A percentile compares a stretch with the other conserved stretches of the same genome.
Evolutionary conservation across 2,329 filamentous ascomycete genomes (phyloP).

Genomic region (Xylaria arbuscula): DNA sequence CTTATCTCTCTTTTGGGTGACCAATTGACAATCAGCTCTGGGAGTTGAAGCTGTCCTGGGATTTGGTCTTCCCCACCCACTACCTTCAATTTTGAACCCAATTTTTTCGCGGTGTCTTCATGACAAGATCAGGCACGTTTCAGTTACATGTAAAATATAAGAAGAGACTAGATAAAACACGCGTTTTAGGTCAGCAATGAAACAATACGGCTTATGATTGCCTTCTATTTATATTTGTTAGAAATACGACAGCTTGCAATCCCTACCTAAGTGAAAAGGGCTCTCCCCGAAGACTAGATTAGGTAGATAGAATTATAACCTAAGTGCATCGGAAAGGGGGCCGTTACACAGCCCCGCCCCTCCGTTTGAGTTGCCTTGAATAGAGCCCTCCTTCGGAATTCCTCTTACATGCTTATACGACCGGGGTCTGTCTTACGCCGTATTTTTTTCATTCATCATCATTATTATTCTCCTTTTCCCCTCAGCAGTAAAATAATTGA

Average conservation of each 20-base stretch:
- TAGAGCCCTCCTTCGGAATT: slow-evolving; percentile 6
- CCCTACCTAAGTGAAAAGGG: neutral
- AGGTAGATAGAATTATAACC: neutral
- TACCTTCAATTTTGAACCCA: neutral
- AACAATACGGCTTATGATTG: slow-evolving; percentile 19
- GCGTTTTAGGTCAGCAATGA: slow-evolving; percentile 41
- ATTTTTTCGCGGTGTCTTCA: slow-evolving; percentile 20
- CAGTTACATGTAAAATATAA: slow-evolving; percentile 32
- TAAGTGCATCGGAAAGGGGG: too few relatives aligned
- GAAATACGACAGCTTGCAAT: neutral
- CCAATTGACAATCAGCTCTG: slow-evolving; percentile 21
- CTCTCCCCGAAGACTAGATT: neutral
- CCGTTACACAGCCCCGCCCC: neutral
- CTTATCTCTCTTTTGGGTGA: slow-evolving; percentile 13
- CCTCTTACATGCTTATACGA: neutral
- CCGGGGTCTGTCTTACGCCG: slow-evolving; percentile 17
- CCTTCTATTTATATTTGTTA: slow-evolving; percentile 11
- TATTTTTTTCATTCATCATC: too few relatives aligned
- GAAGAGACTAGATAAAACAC: slow-evolving; percentile 40
- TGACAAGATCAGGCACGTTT: slow-evolving; percentile 9
- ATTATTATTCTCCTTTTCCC: neutral
- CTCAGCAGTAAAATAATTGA: too few relatives aligned
- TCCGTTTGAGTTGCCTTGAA: slow-evolving; percentile 1
- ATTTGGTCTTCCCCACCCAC: slow-evolving; percentile 6
- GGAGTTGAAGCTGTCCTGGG: slow-evolving; percentile 14